Base-by-base conservation (phyloP, 306 rosid species). In the Prunus mira region DNA sequence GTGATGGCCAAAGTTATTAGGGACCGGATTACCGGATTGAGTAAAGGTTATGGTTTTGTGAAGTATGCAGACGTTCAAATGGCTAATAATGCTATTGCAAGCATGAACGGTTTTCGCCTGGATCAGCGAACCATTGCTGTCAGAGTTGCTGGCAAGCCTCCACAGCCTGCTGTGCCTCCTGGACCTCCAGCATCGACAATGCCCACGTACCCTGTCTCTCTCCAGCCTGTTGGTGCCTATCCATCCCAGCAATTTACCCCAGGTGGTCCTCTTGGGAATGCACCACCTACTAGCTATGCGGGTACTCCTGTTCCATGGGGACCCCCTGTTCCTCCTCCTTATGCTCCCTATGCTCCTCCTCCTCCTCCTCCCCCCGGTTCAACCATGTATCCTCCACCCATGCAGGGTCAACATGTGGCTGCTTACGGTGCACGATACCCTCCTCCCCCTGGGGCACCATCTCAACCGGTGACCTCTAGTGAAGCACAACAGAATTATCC, bases 141-240 rank as follows among this genome's bases (percentile, higher is more conserved):
- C 74, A 86, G 99, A 82, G 97, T 95, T 60, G 97, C 99, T 30
- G 99, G 99, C 69, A 89, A 86, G 91, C 99, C 99, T 65, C 99
- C 97, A 45, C 97, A 92, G 88, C 96, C 99, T 69, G 84, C 81
- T 55, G 92, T 89, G 61, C 93, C 98, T 75, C 96, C 97, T 51
- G 93, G 93, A 5, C 97, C 97, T 2, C 97, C 97, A 0, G 83
- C 93, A 6, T 85, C 97, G 2, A 75, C 90, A 20, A 78, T 84
- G 79, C 89, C 97, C 32, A 74, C 99, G 19, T 95, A 88, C 81
- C 96, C 97, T 57, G 83, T 76, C 80, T 87, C 91, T 65, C 84
- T 88, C 76, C 97, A 90, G 86, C 95, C 92, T 45, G 62, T 76
- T 58, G 93, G 95, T 62, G 88, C 89, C 34, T 95, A 89, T 85